phyloP scores from a whole-genome alignment of 2,329 filamentous ascomycete species.

The Cordyceps fumosorosea region DNA sequence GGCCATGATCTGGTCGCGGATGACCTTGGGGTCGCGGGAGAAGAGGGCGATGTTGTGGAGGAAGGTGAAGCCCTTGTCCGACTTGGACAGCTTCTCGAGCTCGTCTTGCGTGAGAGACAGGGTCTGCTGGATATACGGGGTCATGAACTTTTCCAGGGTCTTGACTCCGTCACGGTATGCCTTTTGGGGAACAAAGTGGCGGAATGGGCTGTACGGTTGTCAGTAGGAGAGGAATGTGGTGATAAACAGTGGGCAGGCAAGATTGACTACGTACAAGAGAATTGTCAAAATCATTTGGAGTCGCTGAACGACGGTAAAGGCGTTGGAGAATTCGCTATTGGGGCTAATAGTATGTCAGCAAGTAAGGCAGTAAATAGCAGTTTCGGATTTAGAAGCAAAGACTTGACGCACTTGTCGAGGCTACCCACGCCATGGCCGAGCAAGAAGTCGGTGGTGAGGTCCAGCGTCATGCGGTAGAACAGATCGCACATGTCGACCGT shows the following conservation, averaged over 20 bases:
- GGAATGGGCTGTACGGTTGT: conserved; percentile 44
- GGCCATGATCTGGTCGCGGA: conserved; percentile 71
- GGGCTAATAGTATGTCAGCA: conserved; percentile 31
- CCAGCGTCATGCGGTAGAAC: conserved; percentile 60
- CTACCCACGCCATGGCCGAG: conserved; percentile 53
- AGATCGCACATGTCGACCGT: conserved; percentile 54
- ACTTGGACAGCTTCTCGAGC: conserved; percentile 61
- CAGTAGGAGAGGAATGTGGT: neutral
- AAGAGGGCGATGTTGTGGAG: conserved; percentile 68
- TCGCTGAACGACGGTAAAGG: conserved; percentile 64
- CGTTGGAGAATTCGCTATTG: conserved; percentile 56
- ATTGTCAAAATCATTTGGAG: conserved; percentile 58
- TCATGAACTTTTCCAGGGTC: conserved; percentile 61
- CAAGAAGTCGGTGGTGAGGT: conserved; percentile 61
- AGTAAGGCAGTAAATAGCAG: no score
- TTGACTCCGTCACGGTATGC: conserved; percentile 57
- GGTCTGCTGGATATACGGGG: conserved; percentile 61
- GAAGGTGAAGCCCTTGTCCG: conserved; percentile 64
- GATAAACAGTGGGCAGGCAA: neutral
- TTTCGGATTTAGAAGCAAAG: no score
- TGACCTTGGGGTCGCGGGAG: conserved; percentile 54
- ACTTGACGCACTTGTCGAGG: conserved; percentile 29
- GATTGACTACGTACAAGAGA: conserved; percentile 25
- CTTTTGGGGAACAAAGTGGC: conserved; percentile 49
- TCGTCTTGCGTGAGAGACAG: conserved; percentile 57